Conservation (phyloP, 805 yeast genomes). For the Candida jianshihensis region DNA sequence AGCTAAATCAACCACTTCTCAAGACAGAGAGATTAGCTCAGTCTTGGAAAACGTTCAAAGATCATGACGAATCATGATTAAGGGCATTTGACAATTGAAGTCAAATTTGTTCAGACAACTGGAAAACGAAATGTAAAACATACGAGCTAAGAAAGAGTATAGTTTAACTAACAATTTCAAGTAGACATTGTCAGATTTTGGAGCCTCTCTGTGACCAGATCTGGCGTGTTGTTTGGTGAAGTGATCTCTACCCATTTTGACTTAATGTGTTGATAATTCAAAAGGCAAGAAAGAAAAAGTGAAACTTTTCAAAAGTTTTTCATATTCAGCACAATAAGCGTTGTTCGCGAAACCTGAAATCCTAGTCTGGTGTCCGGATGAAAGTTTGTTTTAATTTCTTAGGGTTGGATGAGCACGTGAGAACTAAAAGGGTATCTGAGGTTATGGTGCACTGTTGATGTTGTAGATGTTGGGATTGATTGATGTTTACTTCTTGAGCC, state of each 20-base stretch:
- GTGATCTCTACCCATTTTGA: slow-evolving; percentile 94
- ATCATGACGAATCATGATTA: slow-evolving; percentile 1
- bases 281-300: background rate
- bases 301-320: slow-evolving; percentile 1
- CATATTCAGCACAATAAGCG: background rate
- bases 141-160: slow-evolving; percentile 99
- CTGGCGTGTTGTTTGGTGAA: slow-evolving; percentile 93
- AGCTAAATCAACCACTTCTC: slow-evolving; percentile 3
- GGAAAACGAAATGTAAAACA: slow-evolving; percentile 34
- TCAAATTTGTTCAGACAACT: slow-evolving; percentile 1
- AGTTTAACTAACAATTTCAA: slow-evolving; percentile 95
- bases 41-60: background rate
- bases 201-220: slow-evolving; percentile 96
- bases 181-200: slow-evolving; percentile 99
- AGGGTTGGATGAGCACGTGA: too few relatives aligned
- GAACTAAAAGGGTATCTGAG: too few relatives aligned
- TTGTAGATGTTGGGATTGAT: too few relatives aligned
- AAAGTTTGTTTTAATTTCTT: too few relatives aligned
- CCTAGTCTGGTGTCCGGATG: slow-evolving; percentile 8
- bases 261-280: slow-evolving; percentile 6
- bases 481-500: background rate
- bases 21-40: background rate
- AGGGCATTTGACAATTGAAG: background rate
- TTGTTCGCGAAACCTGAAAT: background rate
- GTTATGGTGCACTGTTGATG: too few relatives aligned